Evolutionary conservation across 2,329 filamentous ascomycete genomes (phyloP), one percentile per base, ranked within the genome.

Genomic region (Aspergillus neoniger): DNA sequence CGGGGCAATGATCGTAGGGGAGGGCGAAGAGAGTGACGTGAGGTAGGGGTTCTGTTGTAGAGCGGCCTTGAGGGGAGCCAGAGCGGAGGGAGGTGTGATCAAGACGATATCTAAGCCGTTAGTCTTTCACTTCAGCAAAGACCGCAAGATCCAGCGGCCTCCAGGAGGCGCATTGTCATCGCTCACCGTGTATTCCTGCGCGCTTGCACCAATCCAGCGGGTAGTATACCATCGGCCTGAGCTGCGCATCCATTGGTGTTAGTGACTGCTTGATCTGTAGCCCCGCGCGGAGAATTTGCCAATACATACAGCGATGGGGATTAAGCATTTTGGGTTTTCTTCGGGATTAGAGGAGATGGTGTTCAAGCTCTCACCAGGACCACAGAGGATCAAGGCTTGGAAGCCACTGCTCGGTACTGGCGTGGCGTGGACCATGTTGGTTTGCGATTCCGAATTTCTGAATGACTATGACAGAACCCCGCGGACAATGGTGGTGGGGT

Each of bases 21-120:
- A 76, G 15, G 79, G 80, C 14, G 74, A 70, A 6, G 78, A 77
- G 7, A 82, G 73, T 6, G 80, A 79, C 32, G 80, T 82, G 6
- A 82, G 74, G 60, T 81, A 77, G 19, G 80, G 80, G 55, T 82
- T 81, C 64, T 81, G 79, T 58, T 78, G 75, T 12, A 82, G 72
- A 47, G 79, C 79, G 38, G 79, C 77, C 61, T 79, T 74, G 12
- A 82, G 68, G 15, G 79, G 72, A 55, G 74, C 69, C 57, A 75
- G 72, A 32, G 78, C 77, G 28, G 77, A 71, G 15, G 79, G 74
- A 54, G 80, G 79, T 8, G 79, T 81, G 52, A 82, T 74, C 58
- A 82, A 72, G 39, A 76, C 77, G 59, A 82, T 80, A 65, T 77
- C 78, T 80, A 17, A 21, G 47, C 25, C 28, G 39, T 55, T 50